phyloP scores from a whole-genome alignment of 805 yeast species.

The Zygotorulaspora sp. region DNA sequence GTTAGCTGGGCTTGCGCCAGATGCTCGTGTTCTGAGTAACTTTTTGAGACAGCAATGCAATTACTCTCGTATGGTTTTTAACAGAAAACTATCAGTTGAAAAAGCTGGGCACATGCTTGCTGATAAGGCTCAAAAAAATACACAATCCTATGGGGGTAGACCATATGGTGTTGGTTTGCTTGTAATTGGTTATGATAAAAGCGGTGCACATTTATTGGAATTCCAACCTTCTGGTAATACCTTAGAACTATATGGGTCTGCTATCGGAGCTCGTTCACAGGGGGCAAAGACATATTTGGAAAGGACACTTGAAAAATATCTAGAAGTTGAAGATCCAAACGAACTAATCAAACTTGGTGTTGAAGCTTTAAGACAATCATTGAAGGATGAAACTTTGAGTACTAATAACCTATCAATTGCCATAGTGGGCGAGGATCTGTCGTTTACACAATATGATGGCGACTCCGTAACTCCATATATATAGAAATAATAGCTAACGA shows the following conservation, averaged over 20 bases:
- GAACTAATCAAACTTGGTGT: slow-evolving; percentile 81
- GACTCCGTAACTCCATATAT: slow-evolving; percentile 56
- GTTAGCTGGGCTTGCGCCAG: slow-evolving; percentile 96
- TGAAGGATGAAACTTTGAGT: slow-evolving; percentile 90
- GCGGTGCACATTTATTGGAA: slow-evolving; percentile 91
- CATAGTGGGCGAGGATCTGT: slow-evolving; percentile 77
- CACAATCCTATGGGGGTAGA: slow-evolving; percentile 93
- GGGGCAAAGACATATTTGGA: slow-evolving; percentile 96
- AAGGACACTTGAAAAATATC: slow-evolving; percentile 68
- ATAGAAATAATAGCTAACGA: no score
- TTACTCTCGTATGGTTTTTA: slow-evolving; percentile 76
- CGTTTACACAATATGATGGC: slow-evolving; percentile 78
- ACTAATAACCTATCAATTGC: slow-evolving; percentile 84
- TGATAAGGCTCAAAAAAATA: slow-evolving; percentile 94
- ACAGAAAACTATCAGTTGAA: slow-evolving; percentile 77
- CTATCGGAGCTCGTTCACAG: slow-evolving; percentile 98
- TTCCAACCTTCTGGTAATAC: slow-evolving; percentile 95
- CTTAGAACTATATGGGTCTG: slow-evolving; percentile 85
- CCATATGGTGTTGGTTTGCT: slow-evolving; percentile 97
- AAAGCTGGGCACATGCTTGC: slow-evolving; percentile 84
- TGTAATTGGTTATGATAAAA: slow-evolving; percentile 85
- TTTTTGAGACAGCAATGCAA: slow-evolving; percentile 88
- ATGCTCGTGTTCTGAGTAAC: slow-evolving; percentile 89
- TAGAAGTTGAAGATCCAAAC: slow-evolving; percentile 55
- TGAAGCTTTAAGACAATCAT: slow-evolving; percentile 86